A percentile compares a stretch with the other conserved stretches of the same genome.
Evolutionary conservation across 2,329 filamentous ascomycete genomes (phyloP).

Genomic region (Pseudogymnoascus pannorum): DNA sequence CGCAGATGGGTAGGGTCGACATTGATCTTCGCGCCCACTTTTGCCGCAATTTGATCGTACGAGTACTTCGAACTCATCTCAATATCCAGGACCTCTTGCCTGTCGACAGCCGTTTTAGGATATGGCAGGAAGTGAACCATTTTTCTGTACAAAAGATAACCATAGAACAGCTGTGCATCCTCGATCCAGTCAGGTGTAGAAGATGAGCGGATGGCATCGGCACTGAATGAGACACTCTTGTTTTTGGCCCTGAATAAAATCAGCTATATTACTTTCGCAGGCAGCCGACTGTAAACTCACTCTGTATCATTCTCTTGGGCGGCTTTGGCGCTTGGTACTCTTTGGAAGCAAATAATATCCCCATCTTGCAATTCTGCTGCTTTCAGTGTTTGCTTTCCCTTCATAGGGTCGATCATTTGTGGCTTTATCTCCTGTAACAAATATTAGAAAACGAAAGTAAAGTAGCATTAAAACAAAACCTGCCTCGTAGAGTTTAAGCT

Average conservation of each 20-base stretch:
- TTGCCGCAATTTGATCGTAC: slow-evolving; percentile 80
- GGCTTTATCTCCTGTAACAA: slow-evolving; percentile 76
- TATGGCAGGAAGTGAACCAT: slow-evolving; percentile 71
- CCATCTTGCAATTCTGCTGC: slow-evolving; percentile 94
- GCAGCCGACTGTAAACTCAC: slow-evolving; percentile 18
- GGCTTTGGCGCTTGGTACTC: slow-evolving; percentile 43
- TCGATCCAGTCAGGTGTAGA: slow-evolving; percentile 43
- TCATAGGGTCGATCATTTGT: slow-evolving; percentile 92
- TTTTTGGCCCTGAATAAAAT: slow-evolving; percentile 19
- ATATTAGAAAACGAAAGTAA: slow-evolving; percentile 18
- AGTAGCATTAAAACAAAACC: slow-evolving; percentile 16
- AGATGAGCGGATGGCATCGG: neutral
- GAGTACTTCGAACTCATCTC: slow-evolving; percentile 79
- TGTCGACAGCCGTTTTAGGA: slow-evolving; percentile 47
- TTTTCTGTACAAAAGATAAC: slow-evolving; percentile 81
- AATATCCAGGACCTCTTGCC: slow-evolving; percentile 64
- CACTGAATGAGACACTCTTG: neutral
- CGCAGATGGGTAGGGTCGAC: slow-evolving; percentile 81
- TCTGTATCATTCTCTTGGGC: slow-evolving; percentile 15
- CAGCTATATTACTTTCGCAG: slow-evolving; percentile 40
- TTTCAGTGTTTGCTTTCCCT: slow-evolving; percentile 80
- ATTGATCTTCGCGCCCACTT: slow-evolving; percentile 69
- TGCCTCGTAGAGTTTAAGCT: slow-evolving; percentile 71
- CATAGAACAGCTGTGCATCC: slow-evolving; percentile 83
- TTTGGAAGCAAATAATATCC: slow-evolving; percentile 93